Conservation (phyloP, 371 early-diverging fungal species). For the Rhizopus delemar region DNA sequence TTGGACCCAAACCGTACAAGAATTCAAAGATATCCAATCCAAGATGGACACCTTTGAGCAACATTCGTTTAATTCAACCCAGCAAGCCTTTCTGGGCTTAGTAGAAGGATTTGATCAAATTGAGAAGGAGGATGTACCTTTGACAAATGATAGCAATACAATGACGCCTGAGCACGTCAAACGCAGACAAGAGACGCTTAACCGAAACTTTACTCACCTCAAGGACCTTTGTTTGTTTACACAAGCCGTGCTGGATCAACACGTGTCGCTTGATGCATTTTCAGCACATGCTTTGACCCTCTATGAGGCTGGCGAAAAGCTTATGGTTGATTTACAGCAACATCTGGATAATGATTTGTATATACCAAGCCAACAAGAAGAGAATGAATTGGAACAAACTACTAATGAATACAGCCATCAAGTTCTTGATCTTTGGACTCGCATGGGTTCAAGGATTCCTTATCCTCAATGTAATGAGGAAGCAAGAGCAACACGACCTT, state of each 20-base stretch:
- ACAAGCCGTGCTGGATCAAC: conserved; percentile 28
- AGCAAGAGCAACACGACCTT: conserved; percentile 31
- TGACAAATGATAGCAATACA: conserved; percentile 3
- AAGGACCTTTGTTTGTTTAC: conserved; percentile 22
- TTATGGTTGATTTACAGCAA: conserved; percentile 14
- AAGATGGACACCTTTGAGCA: conserved; percentile 15
- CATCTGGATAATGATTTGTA: conserved; percentile 13
- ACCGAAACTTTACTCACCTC: conserved; percentile 26
- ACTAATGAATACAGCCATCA: conserved; percentile 18
- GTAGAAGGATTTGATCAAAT: conserved; percentile 16
- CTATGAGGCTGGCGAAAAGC: conserved; percentile 6
- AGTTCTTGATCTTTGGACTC: conserved; percentile 24
- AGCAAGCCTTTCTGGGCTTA: conserved; percentile 11
- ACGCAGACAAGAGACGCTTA: conserved; percentile 32
- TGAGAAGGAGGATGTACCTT: not conserved
- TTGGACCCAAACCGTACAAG: conserved; percentile 1
- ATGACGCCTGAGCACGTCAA: conserved; percentile 30
- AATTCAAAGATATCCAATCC: conserved; percentile 13
- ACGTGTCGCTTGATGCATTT: conserved; percentile 21
- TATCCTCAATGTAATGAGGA: conserved; percentile 37
- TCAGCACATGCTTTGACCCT: conserved; percentile 5
- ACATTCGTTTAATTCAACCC: conserved; percentile 5
- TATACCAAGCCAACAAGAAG: not conserved
- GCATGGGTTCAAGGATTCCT: conserved; percentile 24
- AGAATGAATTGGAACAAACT: not conserved